phyloP scores from a whole-genome alignment of 768 basidiomycete species.

The Termitomyces sp. region DNA sequence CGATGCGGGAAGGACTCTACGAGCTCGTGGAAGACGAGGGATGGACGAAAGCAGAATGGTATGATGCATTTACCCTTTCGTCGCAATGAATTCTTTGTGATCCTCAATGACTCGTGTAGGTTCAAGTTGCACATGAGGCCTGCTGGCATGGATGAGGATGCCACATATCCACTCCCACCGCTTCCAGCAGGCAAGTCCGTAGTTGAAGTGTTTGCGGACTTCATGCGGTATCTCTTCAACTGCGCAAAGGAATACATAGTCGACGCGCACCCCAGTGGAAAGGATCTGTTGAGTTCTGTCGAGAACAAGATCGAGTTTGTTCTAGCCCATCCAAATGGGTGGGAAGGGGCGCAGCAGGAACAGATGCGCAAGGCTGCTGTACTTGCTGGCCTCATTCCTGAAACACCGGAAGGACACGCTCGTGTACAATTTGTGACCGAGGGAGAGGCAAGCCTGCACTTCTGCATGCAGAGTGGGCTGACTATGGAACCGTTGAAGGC shows the following conservation, averaged over 20 bases:
- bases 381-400: conserved; percentile 44
- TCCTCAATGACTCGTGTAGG: background rate
- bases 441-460: conserved; percentile 1
- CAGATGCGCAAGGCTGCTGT: conserved; percentile 53
- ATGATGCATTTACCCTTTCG: conserved; percentile 1
- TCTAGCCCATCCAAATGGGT: conserved; percentile 62
- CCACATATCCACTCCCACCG: conserved; percentile 21
- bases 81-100: background rate
- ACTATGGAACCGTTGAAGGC: background rate
- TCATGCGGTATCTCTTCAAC: conserved; percentile 41
- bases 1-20: conserved; percentile 16
- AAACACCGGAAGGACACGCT: conserved; percentile 19
- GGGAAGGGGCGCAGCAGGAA: conserved; percentile 58
- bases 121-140: conserved; percentile 2
- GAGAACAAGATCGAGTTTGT: conserved; percentile 44
- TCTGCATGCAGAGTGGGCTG: background rate
- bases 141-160: background rate
- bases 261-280: conserved; percentile 18
- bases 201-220: conserved; percentile 45
- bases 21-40: conserved; percentile 41
- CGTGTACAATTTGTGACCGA: background rate
- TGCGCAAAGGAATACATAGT: conserved; percentile 44
- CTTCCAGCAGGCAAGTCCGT: conserved; percentile 40
- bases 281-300: conserved; percentile 42
- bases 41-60: conserved; percentile 52